Conservation (phyloP, 2,329 filamentous ascomycete species). For the Fusarium pilosicola region DNA sequence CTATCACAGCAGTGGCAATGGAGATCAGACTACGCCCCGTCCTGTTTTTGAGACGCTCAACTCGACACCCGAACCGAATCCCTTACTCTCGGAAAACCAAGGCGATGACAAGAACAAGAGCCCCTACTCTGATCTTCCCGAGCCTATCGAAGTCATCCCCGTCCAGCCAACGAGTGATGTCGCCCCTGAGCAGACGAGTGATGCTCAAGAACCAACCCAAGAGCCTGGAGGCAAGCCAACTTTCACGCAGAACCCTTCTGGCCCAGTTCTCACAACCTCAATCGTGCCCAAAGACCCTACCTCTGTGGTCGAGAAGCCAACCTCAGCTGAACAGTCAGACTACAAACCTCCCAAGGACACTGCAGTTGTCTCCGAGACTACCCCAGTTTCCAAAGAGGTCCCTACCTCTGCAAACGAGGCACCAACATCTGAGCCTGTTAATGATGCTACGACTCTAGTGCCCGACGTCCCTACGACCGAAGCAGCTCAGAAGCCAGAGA, state of each 20-base stretch:
- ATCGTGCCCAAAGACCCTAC: slow-evolving; percentile 31
- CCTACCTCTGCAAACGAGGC: background rate
- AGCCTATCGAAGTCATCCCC: slow-evolving; percentile 36
- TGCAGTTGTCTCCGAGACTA: slow-evolving; percentile 1
- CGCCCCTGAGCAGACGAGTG: slow-evolving; percentile 10
- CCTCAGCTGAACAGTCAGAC: background rate
- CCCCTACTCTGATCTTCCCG: slow-evolving; percentile 1
- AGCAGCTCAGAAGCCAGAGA: slow-evolving; percentile 16
- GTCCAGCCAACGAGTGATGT: slow-evolving; percentile 8
- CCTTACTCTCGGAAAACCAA: slow-evolving; percentile 17
- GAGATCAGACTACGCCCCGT: slow-evolving; percentile 36
- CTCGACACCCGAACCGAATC: slow-evolving; percentile 33
- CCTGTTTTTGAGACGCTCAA: slow-evolving; percentile 41
- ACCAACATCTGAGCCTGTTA: slow-evolving; percentile 3
- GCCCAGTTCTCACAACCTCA: slow-evolving; percentile 30
- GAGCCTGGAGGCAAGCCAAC: slow-evolving; percentile 18
- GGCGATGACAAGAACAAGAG: slow-evolving; percentile 11
- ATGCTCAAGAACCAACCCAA: slow-evolving; percentile 10
- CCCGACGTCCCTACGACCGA: slow-evolving; percentile 5
- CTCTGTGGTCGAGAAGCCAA: background rate
- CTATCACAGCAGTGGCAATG: slow-evolving; percentile 18
- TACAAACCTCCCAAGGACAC: background rate
- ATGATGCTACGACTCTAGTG: slow-evolving; percentile 5
- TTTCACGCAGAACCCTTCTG: slow-evolving; percentile 31
- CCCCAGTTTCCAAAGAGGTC: background rate